These are phyloP conservation scores for Colletotrichum paranaense DNA, from an alignment of 2,329 filamentous ascomycete genomes.

Conservation along the genomic window DNA sequence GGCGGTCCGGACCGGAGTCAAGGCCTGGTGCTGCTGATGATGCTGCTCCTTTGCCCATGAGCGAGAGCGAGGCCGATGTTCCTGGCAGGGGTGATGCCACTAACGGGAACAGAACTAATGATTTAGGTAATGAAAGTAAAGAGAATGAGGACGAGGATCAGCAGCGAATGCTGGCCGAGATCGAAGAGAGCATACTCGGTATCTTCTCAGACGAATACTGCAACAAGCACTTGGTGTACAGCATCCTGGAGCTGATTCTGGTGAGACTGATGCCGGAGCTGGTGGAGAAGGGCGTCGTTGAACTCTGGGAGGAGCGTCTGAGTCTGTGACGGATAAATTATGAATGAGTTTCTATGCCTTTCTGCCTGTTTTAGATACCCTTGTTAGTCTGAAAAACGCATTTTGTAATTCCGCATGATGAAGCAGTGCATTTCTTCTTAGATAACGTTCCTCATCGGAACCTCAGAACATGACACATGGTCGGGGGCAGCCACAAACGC, in stretches of 20 bases:
- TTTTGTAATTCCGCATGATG: neutral
- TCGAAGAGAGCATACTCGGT: slow-evolving; percentile 75
- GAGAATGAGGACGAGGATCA: slow-evolving; percentile 52
- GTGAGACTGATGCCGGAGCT: slow-evolving; percentile 87
- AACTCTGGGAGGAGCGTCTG: slow-evolving; percentile 80
- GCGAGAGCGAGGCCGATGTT: neutral
- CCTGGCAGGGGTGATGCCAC: slow-evolving; percentile 28
- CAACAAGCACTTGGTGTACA: slow-evolving; percentile 92
- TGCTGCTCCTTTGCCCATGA: neutral
- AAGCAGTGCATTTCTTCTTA: too few species aligned
- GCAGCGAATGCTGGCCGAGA: slow-evolving; percentile 64
- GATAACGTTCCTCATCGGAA: too few species aligned
- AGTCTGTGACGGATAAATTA: slow-evolving; percentile 39
- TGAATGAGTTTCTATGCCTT: neutral
- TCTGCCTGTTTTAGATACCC: slow-evolving; percentile 31
- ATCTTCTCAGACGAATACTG: slow-evolving; percentile 85
- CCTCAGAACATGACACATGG: too few species aligned
- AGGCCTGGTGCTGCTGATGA: slow-evolving; percentile 9
- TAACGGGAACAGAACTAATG: slow-evolving; percentile 36
- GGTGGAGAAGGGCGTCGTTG: slow-evolving; percentile 74
- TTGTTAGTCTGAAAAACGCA: slow-evolving; percentile 9
- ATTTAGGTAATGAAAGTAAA: slow-evolving; percentile 38
- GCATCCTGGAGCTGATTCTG: slow-evolving; percentile 84
- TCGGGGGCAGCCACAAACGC: too few species aligned
- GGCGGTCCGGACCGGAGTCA: slow-evolving; percentile 38